Percentiles rank a stretch among this genome's conserved stretches.
Evolutionary conservation across 73 alveolate species (phyloP).

Genomic region (Tetrahymena malaccensis): DNA sequence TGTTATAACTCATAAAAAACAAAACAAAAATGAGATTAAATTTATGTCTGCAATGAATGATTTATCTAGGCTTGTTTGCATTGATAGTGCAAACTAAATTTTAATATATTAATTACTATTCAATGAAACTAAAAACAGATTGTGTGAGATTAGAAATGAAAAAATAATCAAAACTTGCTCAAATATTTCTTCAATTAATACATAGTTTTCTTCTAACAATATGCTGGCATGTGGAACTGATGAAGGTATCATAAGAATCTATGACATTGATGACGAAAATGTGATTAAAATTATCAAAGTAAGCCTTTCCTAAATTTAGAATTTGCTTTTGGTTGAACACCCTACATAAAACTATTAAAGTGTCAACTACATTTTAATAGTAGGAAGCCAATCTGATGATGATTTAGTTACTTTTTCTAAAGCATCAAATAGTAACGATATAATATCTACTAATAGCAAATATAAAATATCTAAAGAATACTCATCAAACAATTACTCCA

Average conservation of each 20-base stretch:
- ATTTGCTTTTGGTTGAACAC: not conserved
- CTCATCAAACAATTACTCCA: not conserved
- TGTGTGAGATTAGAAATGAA: not conserved
- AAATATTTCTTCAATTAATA: not conserved
- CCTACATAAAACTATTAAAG: not conserved
- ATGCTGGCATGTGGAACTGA: not conserved
- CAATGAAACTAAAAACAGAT: not conserved
- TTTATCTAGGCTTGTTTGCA: not conserved
- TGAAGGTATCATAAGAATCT: not conserved
- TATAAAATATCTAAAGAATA: not conserved
- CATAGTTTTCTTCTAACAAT: not conserved
- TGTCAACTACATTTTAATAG: not conserved
- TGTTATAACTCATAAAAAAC: not conserved
- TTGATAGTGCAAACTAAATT: not conserved
- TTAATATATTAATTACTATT: not conserved
- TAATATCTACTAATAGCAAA: not conserved
- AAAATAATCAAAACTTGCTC: not conserved
- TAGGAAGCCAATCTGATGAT: not conserved
- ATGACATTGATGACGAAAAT: not conserved
- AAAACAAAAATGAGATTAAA: not conserved
- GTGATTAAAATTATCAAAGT: not conserved
- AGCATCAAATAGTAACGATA: not conserved
- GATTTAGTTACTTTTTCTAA: not conserved
- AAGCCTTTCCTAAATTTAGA: not conserved
- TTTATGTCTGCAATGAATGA: not conserved